Evolutionary conservation across 1,284 basidiomycete genomes (phyloP).

Genomic region (Puccinia coronata): DNA sequence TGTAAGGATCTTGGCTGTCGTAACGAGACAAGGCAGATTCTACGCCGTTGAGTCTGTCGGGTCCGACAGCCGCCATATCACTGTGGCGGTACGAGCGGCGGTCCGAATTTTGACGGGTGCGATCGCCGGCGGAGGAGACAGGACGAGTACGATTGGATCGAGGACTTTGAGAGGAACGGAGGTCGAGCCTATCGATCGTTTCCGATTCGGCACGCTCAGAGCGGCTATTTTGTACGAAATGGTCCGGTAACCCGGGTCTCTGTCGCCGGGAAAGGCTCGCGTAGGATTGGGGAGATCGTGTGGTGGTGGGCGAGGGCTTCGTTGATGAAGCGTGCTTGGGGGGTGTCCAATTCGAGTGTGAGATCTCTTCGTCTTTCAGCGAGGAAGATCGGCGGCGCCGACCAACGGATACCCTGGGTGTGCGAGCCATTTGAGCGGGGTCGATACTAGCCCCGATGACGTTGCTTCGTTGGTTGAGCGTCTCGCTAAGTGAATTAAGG

Average conservation of each 20-base stretch:
- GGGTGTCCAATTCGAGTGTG: not conserved
- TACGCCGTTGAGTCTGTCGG: slow-evolving; percentile 26
- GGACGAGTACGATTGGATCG: slow-evolving; percentile 1
- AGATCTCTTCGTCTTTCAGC: not conserved
- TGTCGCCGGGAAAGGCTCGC: slow-evolving; percentile 17
- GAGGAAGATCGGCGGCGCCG: slow-evolving; percentile 12
- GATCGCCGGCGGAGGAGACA: not conserved
- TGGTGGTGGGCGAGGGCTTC: not conserved
- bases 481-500: slow-evolving; percentile 16
- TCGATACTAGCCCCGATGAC: too few species aligned
- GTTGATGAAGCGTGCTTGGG: not conserved
- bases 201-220: not conserved
- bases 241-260: slow-evolving; percentile 40
- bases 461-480: not conserved
- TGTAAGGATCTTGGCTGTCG: slow-evolving; percentile 13
- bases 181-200: not conserved
- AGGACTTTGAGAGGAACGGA: slow-evolving; percentile 4
- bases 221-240: slow-evolving; percentile 26
- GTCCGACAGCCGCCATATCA: not conserved
- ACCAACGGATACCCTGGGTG: not conserved
- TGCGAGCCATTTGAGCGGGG: not conserved
- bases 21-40: slow-evolving; percentile 35
- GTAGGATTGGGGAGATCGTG: slow-evolving; percentile 25
- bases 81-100: slow-evolving; percentile 18
- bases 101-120: not conserved